These are phyloP conservation scores for Aspergillus sclerotiicarbonarius DNA, from an alignment of 495 filamentous ascomycete genomes.

Conservation along the genomic window DNA sequence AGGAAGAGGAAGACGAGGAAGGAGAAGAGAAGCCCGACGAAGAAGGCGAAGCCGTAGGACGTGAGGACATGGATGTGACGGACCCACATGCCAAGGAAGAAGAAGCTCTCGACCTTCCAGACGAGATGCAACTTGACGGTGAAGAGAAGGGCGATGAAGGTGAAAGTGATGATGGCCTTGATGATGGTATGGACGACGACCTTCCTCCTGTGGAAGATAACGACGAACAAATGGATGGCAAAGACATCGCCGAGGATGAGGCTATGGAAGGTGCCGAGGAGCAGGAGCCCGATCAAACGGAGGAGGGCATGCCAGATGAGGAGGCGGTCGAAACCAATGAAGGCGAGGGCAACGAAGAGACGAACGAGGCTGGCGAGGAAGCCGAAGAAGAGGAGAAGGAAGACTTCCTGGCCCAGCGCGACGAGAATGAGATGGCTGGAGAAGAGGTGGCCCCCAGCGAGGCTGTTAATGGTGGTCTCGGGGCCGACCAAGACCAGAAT, in stretches of 20 bases:
- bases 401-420: slow-evolving; percentile 40
- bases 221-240: slow-evolving; percentile 23
- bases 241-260: slow-evolving; percentile 40
- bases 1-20: slow-evolving; percentile 56
- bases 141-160: slow-evolving; percentile 61
- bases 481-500: slow-evolving; percentile 48
- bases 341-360: slow-evolving; percentile 41
- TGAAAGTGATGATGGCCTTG: slow-evolving; percentile 68
- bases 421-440: slow-evolving; percentile 42
- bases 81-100: slow-evolving; percentile 75
- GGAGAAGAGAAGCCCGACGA: slow-evolving; percentile 57
- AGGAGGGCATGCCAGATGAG: slow-evolving; percentile 41
- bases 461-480: slow-evolving; percentile 43
- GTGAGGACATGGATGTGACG: slow-evolving; percentile 60
- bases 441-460: slow-evolving; percentile 52
- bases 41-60: slow-evolving; percentile 59
- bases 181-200: slow-evolving; percentile 64
- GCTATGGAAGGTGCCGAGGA: slow-evolving; percentile 25
- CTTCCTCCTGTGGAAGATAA: slow-evolving; percentile 54
- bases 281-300: slow-evolving; percentile 39
- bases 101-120: slow-evolving; percentile 61
- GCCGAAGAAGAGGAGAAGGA: slow-evolving; percentile 43
- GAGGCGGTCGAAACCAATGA: slow-evolving; percentile 20
- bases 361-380: slow-evolving; percentile 54
- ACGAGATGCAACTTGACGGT: slow-evolving; percentile 68